Base-by-base conservation (phyloP, 306 rosid species). In the Coriaria nepalensis region DNA sequence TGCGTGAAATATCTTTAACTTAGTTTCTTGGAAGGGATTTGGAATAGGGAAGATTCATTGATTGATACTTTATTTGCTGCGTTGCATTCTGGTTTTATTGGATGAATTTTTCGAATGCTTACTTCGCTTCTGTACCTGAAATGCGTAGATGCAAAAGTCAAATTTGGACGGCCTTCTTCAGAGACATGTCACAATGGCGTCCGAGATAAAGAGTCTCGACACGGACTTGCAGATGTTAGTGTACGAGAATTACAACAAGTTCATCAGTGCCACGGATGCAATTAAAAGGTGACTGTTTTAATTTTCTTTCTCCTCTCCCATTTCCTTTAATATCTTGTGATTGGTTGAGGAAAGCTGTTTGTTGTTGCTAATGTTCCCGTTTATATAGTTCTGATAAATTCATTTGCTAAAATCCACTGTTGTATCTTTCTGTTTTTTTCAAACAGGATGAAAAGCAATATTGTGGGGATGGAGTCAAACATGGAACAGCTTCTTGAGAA, bases 181-280 rank as follows among this genome's bases (percentile, higher is more conserved):
- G 52, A 72, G 69, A 40, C 95, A 90, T 50, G 87, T 84, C 37
- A 81, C 77, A 57, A 69, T 85, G 87, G 94, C 97, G 2, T 95
- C 97, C 10, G 97, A 90, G 66, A 85, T 84, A 13, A 90, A 90
- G 92, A 90, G 85, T 77, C 94, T 90, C 2, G 97, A 90, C 59
- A 90, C 95, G 6, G 97, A 84, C 65, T 64, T 90, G 61, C 97
- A 90, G 69, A 90, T 84, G 97, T 53, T 90, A 12, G 95, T 90
- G 2, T 90, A 81, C 45, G 97, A 90, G 72, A 79, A 90, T 66
- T 90, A 84, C 65, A 90, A 84, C 67, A 90, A 84, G 72, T 90
- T 90, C 65, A 76, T 90, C 56, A 81, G 95, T 13, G 92, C 92
- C 14, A 90, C 97, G 0, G 97, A 81, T 71, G 77, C 95, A 6